Evolutionary conservation across 2,329 filamentous ascomycete genomes (phyloP).

Genomic region (Gaeumannomyces tritici): DNA sequence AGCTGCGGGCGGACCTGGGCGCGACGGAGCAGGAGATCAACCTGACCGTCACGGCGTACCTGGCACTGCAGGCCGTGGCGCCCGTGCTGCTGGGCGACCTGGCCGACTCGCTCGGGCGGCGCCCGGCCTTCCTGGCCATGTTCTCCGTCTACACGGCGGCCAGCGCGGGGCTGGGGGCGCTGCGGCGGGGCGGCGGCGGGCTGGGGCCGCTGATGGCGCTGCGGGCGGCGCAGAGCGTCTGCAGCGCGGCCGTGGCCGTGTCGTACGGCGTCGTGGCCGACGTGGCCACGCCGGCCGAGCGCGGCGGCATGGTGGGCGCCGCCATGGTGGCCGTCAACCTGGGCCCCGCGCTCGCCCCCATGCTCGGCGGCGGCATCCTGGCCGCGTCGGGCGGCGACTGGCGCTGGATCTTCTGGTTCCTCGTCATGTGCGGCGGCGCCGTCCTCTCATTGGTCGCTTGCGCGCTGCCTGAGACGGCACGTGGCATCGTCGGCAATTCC

Average conservation of each 20-base stretch:
- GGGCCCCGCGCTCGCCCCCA: slow-evolving; percentile 30
- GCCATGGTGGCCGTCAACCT: slow-evolving; percentile 33
- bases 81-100: slow-evolving; percentile 41
- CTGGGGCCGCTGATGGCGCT: slow-evolving; percentile 35
- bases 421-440: slow-evolving; percentile 30
- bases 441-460: slow-evolving; percentile 26
- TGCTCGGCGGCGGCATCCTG: slow-evolving; percentile 20
- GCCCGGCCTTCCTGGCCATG: slow-evolving; percentile 35
- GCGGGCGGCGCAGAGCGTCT: slow-evolving; percentile 39
- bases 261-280: slow-evolving; percentile 23
- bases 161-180: slow-evolving; percentile 33
- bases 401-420: slow-evolving; percentile 46
- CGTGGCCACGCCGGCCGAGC: slow-evolving; percentile 43
- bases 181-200: slow-evolving; percentile 23
- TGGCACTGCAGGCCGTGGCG: slow-evolving; percentile 42
- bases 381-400: slow-evolving; percentile 26
- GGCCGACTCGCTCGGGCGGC: slow-evolving; percentile 35
- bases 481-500: slow-evolving; percentile 36
- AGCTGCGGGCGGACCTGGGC: slow-evolving; percentile 27
- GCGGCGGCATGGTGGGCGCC: slow-evolving; percentile 42
- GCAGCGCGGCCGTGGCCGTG: slow-evolving; percentile 12
- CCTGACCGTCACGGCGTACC: slow-evolving; percentile 30
- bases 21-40: slow-evolving; percentile 25
- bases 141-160: slow-evolving; percentile 36
- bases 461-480: slow-evolving; percentile 44